phyloP scores from a whole-genome alignment of 202 grass and related monocot species.

The Zizania palustris region DNA sequence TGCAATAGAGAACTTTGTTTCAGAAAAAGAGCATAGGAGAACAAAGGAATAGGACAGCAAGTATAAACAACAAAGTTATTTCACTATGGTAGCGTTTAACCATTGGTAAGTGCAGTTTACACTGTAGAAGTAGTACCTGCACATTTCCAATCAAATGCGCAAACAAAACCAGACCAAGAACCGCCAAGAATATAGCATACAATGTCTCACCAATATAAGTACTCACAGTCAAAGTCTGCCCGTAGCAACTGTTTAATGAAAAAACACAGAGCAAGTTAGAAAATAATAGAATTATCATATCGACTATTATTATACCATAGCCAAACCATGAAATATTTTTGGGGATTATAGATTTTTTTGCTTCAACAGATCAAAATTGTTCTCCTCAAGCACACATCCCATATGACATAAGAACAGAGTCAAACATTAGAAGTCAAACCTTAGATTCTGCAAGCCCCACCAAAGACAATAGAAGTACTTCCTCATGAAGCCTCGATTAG shows the following conservation, averaged over 20 bases:
- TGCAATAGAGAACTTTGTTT: not conserved
- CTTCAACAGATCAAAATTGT: constrained; percentile 12
- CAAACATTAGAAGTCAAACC: constrained; percentile 54
- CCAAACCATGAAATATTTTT: not conserved
- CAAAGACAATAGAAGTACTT: constrained; percentile 97
- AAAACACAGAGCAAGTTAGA: constrained; percentile 18
- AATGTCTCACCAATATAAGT: constrained; percentile 93
- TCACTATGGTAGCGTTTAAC: not conserved
- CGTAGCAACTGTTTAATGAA: constrained; percentile 74
- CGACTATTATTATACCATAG: not conserved
- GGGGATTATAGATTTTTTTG: not conserved
- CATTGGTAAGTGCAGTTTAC: constrained; percentile 13
- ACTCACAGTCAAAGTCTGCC: constrained; percentile 85
- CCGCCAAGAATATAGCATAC: constrained; percentile 85
- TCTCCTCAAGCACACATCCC: constrained; percentile 2
- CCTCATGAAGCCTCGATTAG: constrained; percentile 57
- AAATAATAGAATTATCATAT: constrained; percentile 20
- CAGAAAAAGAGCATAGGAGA: not conserved
- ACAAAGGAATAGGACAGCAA: not conserved
- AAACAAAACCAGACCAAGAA: constrained; percentile 86
- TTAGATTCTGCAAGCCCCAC: constrained; percentile 99
- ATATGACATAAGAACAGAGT: not conserved
- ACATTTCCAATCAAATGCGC: constrained; percentile 97
- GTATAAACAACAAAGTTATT: not conserved
- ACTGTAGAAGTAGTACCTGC: constrained; percentile 67